phyloP scores from a whole-genome alignment of 768 basidiomycete species.

The Phaeolepiota aurea region DNA sequence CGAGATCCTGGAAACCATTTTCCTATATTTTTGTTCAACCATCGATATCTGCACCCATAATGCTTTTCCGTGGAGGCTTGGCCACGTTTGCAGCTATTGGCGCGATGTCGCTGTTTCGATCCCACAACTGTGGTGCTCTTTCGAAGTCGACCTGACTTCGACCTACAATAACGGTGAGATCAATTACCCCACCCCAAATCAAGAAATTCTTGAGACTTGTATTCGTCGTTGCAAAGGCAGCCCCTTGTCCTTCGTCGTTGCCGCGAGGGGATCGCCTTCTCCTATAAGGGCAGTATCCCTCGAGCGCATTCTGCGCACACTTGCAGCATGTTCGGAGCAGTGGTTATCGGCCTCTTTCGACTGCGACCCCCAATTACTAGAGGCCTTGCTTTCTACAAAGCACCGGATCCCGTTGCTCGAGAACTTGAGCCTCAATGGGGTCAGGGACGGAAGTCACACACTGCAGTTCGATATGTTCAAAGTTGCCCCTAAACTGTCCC shows the following conservation, averaged over 20 bases:
- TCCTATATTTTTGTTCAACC: constrained; percentile 10
- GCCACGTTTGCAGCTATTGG: constrained; percentile 18
- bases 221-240: constrained; percentile 12
- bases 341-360: constrained; percentile 13
- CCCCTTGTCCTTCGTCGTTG: constrained; percentile 12
- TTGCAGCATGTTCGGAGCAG: constrained; percentile 10
- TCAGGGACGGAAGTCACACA: background rate
- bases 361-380: background rate
- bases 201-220: constrained; percentile 12
- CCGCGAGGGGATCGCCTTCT: constrained; percentile 1
- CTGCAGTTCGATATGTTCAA: constrained; percentile 12
- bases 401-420: background rate
- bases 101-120: constrained; percentile 13
- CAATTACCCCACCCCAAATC: background rate
- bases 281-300: too few relatives aligned
- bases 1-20: constrained; percentile 17
- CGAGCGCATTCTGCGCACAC: background rate
- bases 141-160: constrained; percentile 10
- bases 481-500: constrained; percentile 11
- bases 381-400: background rate
- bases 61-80: constrained; percentile 13
- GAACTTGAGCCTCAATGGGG: background rate
- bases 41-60: constrained; percentile 4
- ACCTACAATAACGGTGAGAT: constrained; percentile 9
- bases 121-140: constrained; percentile 17